Evolutionary conservation across 75 land plant species (phyloP).

Genomic region (Ceratopteris richardii): DNA sequence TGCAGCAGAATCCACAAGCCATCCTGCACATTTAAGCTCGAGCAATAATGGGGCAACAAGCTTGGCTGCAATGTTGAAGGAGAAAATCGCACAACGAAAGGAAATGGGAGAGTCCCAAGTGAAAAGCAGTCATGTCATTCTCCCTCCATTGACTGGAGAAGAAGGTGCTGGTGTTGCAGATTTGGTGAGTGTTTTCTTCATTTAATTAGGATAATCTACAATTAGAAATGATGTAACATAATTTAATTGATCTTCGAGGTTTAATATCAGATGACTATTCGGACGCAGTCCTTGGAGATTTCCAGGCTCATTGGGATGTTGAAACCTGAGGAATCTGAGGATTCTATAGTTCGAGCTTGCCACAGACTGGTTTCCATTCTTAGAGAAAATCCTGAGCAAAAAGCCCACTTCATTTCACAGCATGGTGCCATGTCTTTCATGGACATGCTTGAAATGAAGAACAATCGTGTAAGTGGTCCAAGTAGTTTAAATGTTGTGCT

Average conservation of each 20-base stretch:
- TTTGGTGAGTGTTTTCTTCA: too few species aligned
- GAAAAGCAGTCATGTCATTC: conserved; percentile 32
- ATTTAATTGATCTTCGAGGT: too few species aligned
- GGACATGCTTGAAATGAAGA: conserved; percentile 87
- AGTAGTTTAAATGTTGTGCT: too few species aligned
- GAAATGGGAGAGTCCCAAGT: conserved; percentile 28
- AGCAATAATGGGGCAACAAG: conserved; percentile 37
- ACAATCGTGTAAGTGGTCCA: conserved; percentile 59
- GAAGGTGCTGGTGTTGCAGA: conserved; percentile 60
- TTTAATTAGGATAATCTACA: too few species aligned
- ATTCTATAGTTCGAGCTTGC: conserved; percentile 72
- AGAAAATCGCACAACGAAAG: conserved; percentile 62
- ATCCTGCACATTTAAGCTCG: too few species aligned
- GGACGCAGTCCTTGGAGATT: conserved; percentile 51
- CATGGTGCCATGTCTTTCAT: conserved; percentile 89
- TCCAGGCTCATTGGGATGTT: conserved; percentile 68
- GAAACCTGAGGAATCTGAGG: conserved; percentile 88
- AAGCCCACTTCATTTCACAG: conserved; percentile 54
- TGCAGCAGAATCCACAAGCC: too few species aligned
- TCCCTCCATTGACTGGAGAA: conserved; percentile 43
- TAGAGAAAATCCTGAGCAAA: conserved; percentile 85
- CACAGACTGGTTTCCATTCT: conserved; percentile 83
- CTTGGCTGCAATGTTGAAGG: conserved; percentile 67
- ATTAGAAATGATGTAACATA: too few species aligned
- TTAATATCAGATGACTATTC: not conserved